phyloP scores from a whole-genome alignment of 257 asterid genomes.

The Henckelia pumila region DNA sequence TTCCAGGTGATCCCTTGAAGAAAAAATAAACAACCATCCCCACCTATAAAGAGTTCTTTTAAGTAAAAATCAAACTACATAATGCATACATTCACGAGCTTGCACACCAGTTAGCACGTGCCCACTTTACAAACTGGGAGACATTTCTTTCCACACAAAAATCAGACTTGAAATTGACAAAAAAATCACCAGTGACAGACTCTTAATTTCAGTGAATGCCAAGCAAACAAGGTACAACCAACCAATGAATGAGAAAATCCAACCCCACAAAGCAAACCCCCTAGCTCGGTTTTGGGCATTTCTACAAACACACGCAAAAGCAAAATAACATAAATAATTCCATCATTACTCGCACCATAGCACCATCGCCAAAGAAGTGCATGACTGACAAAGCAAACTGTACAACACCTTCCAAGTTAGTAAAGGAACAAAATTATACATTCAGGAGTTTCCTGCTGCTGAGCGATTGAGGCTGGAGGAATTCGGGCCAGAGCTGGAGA shows the following conservation, averaged over 20 bases:
- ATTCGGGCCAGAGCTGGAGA: constrained; percentile 38
- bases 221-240: constrained; percentile 7
- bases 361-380: neutral
- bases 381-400: neutral
- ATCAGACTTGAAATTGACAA: neutral
- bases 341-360: neutral
- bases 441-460: constrained; percentile 26
- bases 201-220: neutral
- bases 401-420: constrained; percentile 12
- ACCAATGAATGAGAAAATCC: constrained; percentile 11
- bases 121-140: neutral
- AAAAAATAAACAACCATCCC: neutral
- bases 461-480: constrained; percentile 26
- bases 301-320: neutral
- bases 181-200: neutral
- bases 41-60: neutral
- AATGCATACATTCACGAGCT: constrained; percentile 1
- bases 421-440: constrained; percentile 28
- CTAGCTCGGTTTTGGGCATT: neutral
- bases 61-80: neutral
- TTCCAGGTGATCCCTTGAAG: neutral
- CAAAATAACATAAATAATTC: neutral
- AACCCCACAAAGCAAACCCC: neutral
- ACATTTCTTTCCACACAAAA: neutral
- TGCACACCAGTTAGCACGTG: neutral